phyloP scores from a whole-genome alignment of 495 filamentous ascomycete species.

The Aspergillus funiculosus region DNA sequence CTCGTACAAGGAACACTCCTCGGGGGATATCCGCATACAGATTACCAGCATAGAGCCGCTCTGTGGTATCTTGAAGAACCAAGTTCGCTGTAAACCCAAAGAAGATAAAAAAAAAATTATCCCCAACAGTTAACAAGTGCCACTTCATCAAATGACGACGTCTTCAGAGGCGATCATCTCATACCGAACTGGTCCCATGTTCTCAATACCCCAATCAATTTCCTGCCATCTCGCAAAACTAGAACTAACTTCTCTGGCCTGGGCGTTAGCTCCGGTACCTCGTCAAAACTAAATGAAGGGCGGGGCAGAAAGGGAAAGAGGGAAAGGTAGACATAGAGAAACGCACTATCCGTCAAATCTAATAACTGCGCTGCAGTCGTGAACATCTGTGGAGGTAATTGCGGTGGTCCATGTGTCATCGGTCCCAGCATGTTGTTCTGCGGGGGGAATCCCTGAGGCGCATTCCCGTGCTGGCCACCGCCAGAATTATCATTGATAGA shows the following conservation, averaged over 20 bases:
- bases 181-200: constrained; percentile 98
- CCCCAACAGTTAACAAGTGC: constrained; percentile 17
- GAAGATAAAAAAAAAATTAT: constrained; percentile 7
- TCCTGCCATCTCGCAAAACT: constrained; percentile 84
- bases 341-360: constrained; percentile 90
- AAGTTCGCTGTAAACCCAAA: constrained; percentile 79
- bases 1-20: constrained; percentile 82
- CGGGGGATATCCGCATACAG: constrained; percentile 76
- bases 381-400: constrained; percentile 79
- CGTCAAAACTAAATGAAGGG: no score
- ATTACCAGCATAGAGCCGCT: constrained; percentile 68
- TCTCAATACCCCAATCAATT: constrained; percentile 83
- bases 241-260: constrained; percentile 82
- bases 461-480: constrained; percentile 28
- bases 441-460: constrained; percentile 24
- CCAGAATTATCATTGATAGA: constrained; percentile 35
- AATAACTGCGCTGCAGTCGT: constrained; percentile 92
- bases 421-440: constrained; percentile 24
- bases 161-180: constrained; percentile 21
- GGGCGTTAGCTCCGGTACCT: constrained; percentile 2
- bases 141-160: background rate
- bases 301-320: background rate
- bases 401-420: constrained; percentile 38
- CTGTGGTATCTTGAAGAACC: constrained; percentile 84
- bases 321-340: background rate